phyloP scores from a whole-genome alignment of 768 basidiomycete species.

The Lactifluus piperatus region DNA sequence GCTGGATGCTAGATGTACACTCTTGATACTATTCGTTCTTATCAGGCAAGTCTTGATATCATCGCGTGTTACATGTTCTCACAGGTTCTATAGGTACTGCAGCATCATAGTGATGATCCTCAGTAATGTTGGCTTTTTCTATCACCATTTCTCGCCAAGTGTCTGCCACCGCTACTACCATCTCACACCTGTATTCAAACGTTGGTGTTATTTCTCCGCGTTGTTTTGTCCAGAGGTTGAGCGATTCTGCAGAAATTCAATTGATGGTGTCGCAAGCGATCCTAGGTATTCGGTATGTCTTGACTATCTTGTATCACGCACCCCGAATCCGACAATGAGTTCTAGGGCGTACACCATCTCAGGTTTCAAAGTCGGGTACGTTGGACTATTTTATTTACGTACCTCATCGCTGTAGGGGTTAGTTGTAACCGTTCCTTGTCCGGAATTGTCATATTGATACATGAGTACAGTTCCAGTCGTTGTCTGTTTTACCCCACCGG shows the following conservation, averaged over 20 bases:
- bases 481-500: slow-evolving; percentile 43
- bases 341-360: slow-evolving; percentile 50
- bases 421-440: slow-evolving; percentile 25
- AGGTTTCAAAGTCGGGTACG: slow-evolving; percentile 37
- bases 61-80: neutral
- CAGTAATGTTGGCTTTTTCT: slow-evolving; percentile 55
- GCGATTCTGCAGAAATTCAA: slow-evolving; percentile 41
- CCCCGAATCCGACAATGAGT: neutral
- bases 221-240: neutral
- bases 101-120: no score
- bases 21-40: slow-evolving; percentile 9
- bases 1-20: no score
- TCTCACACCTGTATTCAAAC: slow-evolving; percentile 52
- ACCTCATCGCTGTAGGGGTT: slow-evolving; percentile 36
- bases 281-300: slow-evolving; percentile 44
- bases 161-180: slow-evolving; percentile 44
- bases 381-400: slow-evolving; percentile 31
- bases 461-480: slow-evolving; percentile 43
- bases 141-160: slow-evolving; percentile 36
- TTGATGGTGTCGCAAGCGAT: slow-evolving; percentile 58
- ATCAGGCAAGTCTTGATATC: slow-evolving; percentile 3
- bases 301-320: neutral
- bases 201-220: slow-evolving; percentile 26
- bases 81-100: slow-evolving; percentile 29
- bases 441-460: neutral